A percentile compares a stretch with the other conserved stretches of the same genome.
phyloP scores from a whole-genome alignment of 495 filamentous ascomycete species.

The Chaetomium cochliodes region DNA sequence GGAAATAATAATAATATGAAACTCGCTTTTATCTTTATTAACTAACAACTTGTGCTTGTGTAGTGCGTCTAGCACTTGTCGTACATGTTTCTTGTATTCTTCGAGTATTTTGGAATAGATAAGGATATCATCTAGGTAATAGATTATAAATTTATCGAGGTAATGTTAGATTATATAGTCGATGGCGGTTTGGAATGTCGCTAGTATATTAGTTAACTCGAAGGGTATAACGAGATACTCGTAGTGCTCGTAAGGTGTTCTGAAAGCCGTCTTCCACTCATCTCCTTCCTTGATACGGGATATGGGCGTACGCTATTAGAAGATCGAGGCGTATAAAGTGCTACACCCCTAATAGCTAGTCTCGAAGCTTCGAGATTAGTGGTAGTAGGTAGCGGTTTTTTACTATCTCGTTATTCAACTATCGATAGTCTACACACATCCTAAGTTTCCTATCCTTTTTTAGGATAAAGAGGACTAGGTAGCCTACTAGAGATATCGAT shows the following conservation, averaged over 20 bases:
- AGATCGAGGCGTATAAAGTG: not conserved
- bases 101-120: slow-evolving; percentile 15
- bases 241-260: not conserved
- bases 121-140: slow-evolving; percentile 12
- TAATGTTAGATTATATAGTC: not conserved
- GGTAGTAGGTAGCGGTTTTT: no score
- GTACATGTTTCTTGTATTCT: slow-evolving; percentile 6
- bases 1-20: no score
- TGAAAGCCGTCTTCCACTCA: no score
- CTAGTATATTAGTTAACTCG: not conserved
- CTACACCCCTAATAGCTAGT: not conserved
- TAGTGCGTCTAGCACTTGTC: not conserved
- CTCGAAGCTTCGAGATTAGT: not conserved
- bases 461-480: not conserved
- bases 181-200: not conserved
- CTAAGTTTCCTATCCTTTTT: not conserved
- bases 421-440: not conserved
- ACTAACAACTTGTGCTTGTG: no score
- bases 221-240: not conserved
- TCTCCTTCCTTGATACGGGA: not conserved
- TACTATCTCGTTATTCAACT: no score
- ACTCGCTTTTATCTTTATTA: no score
- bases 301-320: not conserved
- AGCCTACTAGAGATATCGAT: not conserved
- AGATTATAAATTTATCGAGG: slow-evolving; percentile 11